Conservation (phyloP, 2,329 filamentous ascomycete species). For the Penicillium sp. region DNA sequence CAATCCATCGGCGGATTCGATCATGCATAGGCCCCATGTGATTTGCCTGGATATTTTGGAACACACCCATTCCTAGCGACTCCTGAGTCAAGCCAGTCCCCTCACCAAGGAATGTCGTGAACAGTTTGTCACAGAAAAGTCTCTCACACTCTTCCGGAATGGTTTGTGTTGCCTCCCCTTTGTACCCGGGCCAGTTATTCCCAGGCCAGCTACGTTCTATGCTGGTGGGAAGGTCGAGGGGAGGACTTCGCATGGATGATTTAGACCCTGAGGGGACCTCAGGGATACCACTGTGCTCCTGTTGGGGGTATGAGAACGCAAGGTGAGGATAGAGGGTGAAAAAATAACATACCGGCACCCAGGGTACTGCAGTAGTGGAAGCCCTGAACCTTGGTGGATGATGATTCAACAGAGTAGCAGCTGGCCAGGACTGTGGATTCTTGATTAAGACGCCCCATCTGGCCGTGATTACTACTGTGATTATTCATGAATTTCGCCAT, state of each 20-base stretch:
- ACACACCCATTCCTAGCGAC: slow-evolving; percentile 85
- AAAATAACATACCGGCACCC: slow-evolving; percentile 64
- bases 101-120: slow-evolving; percentile 94
- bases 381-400: slow-evolving; percentile 70
- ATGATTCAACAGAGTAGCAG: slow-evolving; percentile 79
- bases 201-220: slow-evolving; percentile 52
- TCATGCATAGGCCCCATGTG: slow-evolving; percentile 23
- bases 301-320: slow-evolving; percentile 14
- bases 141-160: slow-evolving; percentile 99
- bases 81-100: slow-evolving; percentile 72
- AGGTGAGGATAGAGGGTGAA: not conserved
- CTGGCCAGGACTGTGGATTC: slow-evolving; percentile 75
- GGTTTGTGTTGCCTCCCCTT: slow-evolving; percentile 90
- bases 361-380: slow-evolving; percentile 96
- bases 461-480: slow-evolving; percentile 66
- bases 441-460: slow-evolving; percentile 56
- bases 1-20: slow-evolving; percentile 37
- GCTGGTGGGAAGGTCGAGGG: slow-evolving; percentile 73
- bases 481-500: slow-evolving; percentile 62
- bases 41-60: slow-evolving; percentile 33
- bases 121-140: slow-evolving; percentile 98
- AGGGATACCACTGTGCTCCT: slow-evolving; percentile 93
- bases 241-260: slow-evolving; percentile 84
- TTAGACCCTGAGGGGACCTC: slow-evolving; percentile 86
- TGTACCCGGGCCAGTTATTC: slow-evolving; percentile 43